phyloP scores from a whole-genome alignment of 108 stramenopile species.

The Fistulifera solaris region DNA sequence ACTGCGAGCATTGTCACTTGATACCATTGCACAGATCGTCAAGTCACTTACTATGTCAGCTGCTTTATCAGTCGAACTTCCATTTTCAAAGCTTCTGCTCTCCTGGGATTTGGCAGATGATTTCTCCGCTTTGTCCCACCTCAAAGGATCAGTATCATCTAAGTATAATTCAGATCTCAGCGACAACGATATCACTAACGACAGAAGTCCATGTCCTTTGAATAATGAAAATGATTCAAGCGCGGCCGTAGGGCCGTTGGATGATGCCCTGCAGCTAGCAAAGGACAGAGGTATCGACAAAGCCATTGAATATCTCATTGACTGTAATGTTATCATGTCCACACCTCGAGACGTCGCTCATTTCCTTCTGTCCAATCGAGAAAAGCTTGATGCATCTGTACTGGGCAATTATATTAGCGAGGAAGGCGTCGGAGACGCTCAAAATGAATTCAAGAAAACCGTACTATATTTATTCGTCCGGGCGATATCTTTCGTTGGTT shows the following conservation, averaged over 20 bases:
- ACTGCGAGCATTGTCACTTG: slow-evolving; percentile 58
- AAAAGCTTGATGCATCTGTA: slow-evolving; percentile 55
- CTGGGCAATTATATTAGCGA: slow-evolving; percentile 92
- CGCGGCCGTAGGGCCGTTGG: too few species aligned
- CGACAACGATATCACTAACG: too few species aligned
- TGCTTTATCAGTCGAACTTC: slow-evolving; percentile 13
- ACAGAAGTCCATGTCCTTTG: too few species aligned
- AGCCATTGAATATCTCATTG: slow-evolving; percentile 88
- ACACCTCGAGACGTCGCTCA: slow-evolving; percentile 85
- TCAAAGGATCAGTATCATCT: too few species aligned
- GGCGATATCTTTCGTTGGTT: slow-evolving; percentile 89
- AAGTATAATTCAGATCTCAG: too few species aligned
- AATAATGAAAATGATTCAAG: too few species aligned
- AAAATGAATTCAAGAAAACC: slow-evolving; percentile 84
- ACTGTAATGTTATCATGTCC: slow-evolving; percentile 77
- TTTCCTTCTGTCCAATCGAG: slow-evolving; percentile 82
- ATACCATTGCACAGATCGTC: slow-evolving; percentile 52
- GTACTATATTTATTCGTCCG: slow-evolving; percentile 80
- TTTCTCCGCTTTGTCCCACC: too few species aligned
- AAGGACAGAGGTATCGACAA: slow-evolving; percentile 81
- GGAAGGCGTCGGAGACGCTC: slow-evolving; percentile 48
- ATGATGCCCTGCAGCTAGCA: slow-evolving; percentile 68
- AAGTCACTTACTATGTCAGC: slow-evolving; percentile 21
- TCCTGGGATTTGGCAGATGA: slow-evolving; percentile 11
- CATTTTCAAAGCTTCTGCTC: slow-evolving; percentile 14